These are phyloP conservation scores for Elasticomyces elasticus DNA, from an alignment of 495 filamentous ascomycete genomes.

Conservation along the genomic window DNA sequence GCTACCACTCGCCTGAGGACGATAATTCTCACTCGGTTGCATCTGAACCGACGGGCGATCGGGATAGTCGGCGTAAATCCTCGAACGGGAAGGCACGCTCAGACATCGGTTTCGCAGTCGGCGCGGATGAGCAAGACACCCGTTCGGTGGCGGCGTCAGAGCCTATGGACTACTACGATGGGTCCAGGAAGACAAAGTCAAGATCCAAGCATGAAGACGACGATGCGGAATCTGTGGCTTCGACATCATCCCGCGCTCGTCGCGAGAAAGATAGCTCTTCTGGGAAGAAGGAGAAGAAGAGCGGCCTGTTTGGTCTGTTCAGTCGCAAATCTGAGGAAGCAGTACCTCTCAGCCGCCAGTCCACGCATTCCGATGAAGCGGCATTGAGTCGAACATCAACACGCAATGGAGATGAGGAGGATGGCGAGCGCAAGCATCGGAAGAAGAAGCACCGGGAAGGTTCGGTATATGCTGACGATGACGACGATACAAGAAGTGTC, in stretches of 20 bases:
- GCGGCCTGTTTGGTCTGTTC: slow-evolving; percentile 31
- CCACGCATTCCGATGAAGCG: slow-evolving; percentile 14
- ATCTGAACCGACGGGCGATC: slow-evolving; percentile 4
- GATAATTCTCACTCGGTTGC: slow-evolving; percentile 2
- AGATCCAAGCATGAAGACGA: slow-evolving; percentile 23
- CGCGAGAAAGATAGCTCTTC: slow-evolving; percentile 23
- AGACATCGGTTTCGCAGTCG: slow-evolving; percentile 2
- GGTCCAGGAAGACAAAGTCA: slow-evolving; percentile 22
- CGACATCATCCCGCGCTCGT: slow-evolving; percentile 23
- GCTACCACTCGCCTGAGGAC: slow-evolving; percentile 3
- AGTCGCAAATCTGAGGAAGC: slow-evolving; percentile 29
- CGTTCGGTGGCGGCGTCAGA: slow-evolving; percentile 26
- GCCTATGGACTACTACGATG: slow-evolving; percentile 27
- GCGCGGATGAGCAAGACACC: slow-evolving; percentile 12
- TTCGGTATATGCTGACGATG: slow-evolving; percentile 22
- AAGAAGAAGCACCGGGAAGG: slow-evolving; percentile 29
- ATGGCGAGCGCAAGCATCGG: slow-evolving; percentile 25
- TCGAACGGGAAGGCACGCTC: slow-evolving; percentile 8
- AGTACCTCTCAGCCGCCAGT: slow-evolving; percentile 1
- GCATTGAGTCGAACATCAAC: slow-evolving; percentile 13
- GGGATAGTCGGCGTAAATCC: slow-evolving; percentile 6
- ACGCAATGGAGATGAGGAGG: slow-evolving; percentile 13
- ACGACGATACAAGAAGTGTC: slow-evolving; percentile 14
- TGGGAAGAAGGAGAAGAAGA: slow-evolving; percentile 31
- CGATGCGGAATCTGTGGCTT: slow-evolving; percentile 26